Conservation (phyloP, 148 eudicot genomes). For the Nepenthes mirabilis region DNA sequence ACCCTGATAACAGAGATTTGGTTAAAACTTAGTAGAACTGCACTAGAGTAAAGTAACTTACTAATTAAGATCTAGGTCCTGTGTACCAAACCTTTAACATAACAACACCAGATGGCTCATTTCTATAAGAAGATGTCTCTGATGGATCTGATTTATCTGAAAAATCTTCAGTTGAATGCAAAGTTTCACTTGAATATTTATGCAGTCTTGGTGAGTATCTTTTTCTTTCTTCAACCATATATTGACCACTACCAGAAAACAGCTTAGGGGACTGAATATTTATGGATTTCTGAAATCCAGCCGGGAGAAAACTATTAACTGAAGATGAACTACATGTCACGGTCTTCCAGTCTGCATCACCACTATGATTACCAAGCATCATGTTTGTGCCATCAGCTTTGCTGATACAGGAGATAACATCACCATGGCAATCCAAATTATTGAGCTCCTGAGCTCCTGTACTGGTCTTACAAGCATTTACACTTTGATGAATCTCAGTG, state of each 20-base stretch:
- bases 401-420: conserved; percentile 17
- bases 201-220: not conserved
- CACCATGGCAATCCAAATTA: conserved; percentile 10
- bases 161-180: conserved; percentile 4
- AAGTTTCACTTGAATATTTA: conserved; percentile 7
- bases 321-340: conserved; percentile 16
- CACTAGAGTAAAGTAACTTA: not conserved
- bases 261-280: conserved; percentile 10
- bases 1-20: conserved; percentile 9
- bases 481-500: conserved; percentile 5
- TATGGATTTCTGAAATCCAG: conserved; percentile 10
- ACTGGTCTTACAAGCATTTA: not conserved
- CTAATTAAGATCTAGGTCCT: not conserved
- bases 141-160: conserved; percentile 15
- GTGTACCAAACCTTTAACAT: conserved; percentile 12
- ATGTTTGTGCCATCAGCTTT: conserved; percentile 13
- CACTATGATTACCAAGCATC: conserved; percentile 3
- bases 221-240: conserved; percentile 7
- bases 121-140: conserved; percentile 14
- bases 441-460: conserved; percentile 4
- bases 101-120: conserved; percentile 5
- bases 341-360: conserved; percentile 15
- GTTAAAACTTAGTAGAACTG: not conserved
- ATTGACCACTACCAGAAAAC: conserved; percentile 3
- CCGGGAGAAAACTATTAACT: conserved; percentile 12